Evolutionary conservation across 1,284 basidiomycete genomes (phyloP), one percentile per base, ranked within the genome.

Genomic region (Meira nashicola): DNA sequence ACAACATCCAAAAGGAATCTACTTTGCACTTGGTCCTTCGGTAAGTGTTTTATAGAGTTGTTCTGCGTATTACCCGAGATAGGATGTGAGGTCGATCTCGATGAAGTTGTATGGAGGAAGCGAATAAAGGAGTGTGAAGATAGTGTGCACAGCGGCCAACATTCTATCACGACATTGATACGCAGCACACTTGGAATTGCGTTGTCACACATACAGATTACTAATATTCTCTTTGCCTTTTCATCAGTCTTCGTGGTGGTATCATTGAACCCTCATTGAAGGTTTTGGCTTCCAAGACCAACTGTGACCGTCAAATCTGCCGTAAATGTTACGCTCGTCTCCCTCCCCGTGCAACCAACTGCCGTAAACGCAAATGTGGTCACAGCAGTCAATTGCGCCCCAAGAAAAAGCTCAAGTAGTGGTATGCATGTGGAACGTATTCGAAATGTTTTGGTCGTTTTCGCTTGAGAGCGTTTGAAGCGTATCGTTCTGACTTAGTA

Each of bases 301-400:
- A 81, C 78, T 80, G 79, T 54, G 64, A 68, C 46, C 62, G 92
- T 80, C 95, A 79, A 74, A 78, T 97, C 79, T 98, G 94, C 87
- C 92, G 94, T 82, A 97, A 97, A 83, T 97, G 95, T 85, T 98
- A 98, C 82, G 94, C 94, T 57, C 94, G 95, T 79, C 92, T 97
- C 73, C 93, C 94, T 73, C 93, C 92, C 60, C 92, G 94, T 82
- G 94, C 94, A 49, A 96, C 92, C 84, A 97, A 97, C 87, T 98
- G 94, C 87, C 86, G 92, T 80, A 94, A 95, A 72, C 65, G 68
- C 59, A 63, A 74, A 65, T 79, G 78, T 62, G 78, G 78, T 51
- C 76, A 79, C 74, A 71, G 71, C 53, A 71, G 68, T 44, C 76
- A 78, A 70, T 71, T 78, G 62, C 72, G 55, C 55, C 92, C 92